A percentile compares a stretch with the other conserved stretches of the same genome.
Evolutionary conservation across 2,329 filamentous ascomycete species (phyloP).

Genomic region (Alternaria consortialis): DNA sequence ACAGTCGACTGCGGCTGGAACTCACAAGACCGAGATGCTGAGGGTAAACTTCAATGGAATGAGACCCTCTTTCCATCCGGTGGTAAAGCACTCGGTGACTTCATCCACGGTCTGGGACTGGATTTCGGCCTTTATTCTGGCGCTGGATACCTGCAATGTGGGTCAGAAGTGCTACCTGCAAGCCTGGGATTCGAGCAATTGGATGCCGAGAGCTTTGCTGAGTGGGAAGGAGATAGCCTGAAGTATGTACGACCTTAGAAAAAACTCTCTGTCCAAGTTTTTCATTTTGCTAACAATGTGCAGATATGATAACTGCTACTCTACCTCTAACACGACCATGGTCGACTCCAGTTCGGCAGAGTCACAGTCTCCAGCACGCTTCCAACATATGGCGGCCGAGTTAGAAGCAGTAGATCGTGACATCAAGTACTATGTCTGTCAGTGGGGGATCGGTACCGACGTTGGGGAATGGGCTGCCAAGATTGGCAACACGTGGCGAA

Average conservation of each 20-base stretch:
- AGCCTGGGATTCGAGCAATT: slow-evolving; percentile 62
- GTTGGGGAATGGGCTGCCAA: slow-evolving; percentile 47
- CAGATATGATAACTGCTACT: slow-evolving; percentile 48
- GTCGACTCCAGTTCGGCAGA: slow-evolving; percentile 46
- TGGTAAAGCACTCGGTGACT: slow-evolving; percentile 60
- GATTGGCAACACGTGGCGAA: slow-evolving; percentile 50
- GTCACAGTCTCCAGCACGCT: slow-evolving; percentile 39
- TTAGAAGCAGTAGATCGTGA: slow-evolving; percentile 41
- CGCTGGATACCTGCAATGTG: slow-evolving; percentile 47
- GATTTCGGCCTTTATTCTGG: slow-evolving; percentile 65
- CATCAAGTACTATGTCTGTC: slow-evolving; percentile 50
- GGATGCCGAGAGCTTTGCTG: slow-evolving; percentile 66
- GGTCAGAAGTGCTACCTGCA: slow-evolving; percentile 58
- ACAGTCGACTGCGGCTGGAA: slow-evolving; percentile 69
- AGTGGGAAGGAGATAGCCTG: slow-evolving; percentile 52
- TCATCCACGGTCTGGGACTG: slow-evolving; percentile 59
- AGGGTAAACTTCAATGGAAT: slow-evolving; percentile 63
- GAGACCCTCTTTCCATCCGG: slow-evolving; percentile 61
- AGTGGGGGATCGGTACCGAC: slow-evolving; percentile 51
- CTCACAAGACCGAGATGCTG: slow-evolving; percentile 48
- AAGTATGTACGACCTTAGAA: slow-evolving; percentile 60
- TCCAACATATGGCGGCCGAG: slow-evolving; percentile 40
- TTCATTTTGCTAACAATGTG: slow-evolving; percentile 51
- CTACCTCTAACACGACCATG: slow-evolving; percentile 45
- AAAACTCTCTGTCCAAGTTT: not conserved